Base-by-base conservation (phyloP, 2,329 filamentous ascomycete species). In the Thermomyces lanuginosus region DNA sequence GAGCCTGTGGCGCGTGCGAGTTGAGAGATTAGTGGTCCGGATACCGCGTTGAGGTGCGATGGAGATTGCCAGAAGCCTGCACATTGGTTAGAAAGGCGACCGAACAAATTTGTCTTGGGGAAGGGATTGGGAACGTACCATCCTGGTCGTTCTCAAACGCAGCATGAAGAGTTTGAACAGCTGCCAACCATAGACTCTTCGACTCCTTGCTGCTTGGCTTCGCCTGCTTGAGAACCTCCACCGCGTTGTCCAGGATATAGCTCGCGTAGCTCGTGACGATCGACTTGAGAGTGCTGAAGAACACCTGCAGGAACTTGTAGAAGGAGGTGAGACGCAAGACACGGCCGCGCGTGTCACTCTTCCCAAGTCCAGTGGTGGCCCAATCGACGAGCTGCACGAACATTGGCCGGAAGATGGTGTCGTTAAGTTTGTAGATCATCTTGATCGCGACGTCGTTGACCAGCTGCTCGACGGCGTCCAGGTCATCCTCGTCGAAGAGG, bases 371-470 rank as follows among this genome's bases (percentile, higher is more conserved):
- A 2, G 61, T 57, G 10, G 61, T 63, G 1, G 77, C 68, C 78
- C 84, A 93, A 31, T 92, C 81, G 23, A 91, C 64, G n/a, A 93
- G 60, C 37, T 76, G 71, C 9, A 73, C 66, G 58, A 95, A 98
- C 36, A 98, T 72, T 1, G 89, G 91, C 8, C 84, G 69, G 70
- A 98, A 98, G 0, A 78, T 72, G 1, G 78, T 75, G 47, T 98
- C 89, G 55, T 93, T 95, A 35, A 98, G 69, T 61, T 95, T 95
- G 61, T 92, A 82, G 28, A 92, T 78, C 73, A 93, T 89, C 52
- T 82, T 79, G 32, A 98, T 68, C 0, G 75, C 70, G 8, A 77
- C 71, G 6, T 76, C 68, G 45, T 81, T 76, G 38, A 80, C 45
- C 7, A 62, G 59, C 2, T 59, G 56, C 46, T 92, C 81, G 8